Base-by-base conservation (phyloP, 2,329 filamentous ascomycete genomes). In the Sporothrix pallida region DNA sequence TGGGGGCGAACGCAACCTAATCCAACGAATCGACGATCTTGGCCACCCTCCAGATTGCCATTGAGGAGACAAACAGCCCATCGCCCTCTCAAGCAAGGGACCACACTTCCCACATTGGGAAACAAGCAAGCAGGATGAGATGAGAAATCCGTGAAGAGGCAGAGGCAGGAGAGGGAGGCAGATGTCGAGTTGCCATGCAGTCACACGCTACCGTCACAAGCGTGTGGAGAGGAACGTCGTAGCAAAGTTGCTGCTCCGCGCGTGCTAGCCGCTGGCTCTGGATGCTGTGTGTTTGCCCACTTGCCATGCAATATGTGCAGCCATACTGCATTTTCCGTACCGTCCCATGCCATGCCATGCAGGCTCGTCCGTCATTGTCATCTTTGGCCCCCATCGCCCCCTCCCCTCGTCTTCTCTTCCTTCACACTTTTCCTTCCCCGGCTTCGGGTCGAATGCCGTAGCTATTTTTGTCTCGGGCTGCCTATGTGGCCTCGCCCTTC, bases 231-330 rank as follows among this genome's bases (percentile, higher is more conserved):
- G 26, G 9, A 23, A 26, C 3, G 15, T 5, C 10, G 65, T 23
- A 52, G 67, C 67, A 69, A 23, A 48, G 17, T 15, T 26, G 42
- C 26, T 63, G 70, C 54, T 56, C 50, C 56, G 74, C 72, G 74
- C 56, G 71, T 74, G 72, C 73, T 76, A 76, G 63, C 72, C 75
- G 75, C 75, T 74, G 67, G 72, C 72, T 52, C 10, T 73, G n/a
- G 26, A 20, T 50, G 9, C 8, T 60, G 26, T n/a, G 20, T 58
- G 50, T 62, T 23, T 37, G 31, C 31, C 67, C 46, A 63, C 44
- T 12, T 17, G 26, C 17, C 56, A 71, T 68, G 65, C 52, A 44
- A 63, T 37, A 37, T 54, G 60, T 60, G 52, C 63, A 44, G 56
- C 56, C 72, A 13, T 56, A 58, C 67, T 37, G 31, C 31, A 37